A percentile compares a stretch with the other conserved stretches of the same genome.
These are phyloP conservation scores for Xylaria sp. DNA, from an alignment of 2,329 filamentous ascomycete genomes.

Conservation along the genomic window DNA sequence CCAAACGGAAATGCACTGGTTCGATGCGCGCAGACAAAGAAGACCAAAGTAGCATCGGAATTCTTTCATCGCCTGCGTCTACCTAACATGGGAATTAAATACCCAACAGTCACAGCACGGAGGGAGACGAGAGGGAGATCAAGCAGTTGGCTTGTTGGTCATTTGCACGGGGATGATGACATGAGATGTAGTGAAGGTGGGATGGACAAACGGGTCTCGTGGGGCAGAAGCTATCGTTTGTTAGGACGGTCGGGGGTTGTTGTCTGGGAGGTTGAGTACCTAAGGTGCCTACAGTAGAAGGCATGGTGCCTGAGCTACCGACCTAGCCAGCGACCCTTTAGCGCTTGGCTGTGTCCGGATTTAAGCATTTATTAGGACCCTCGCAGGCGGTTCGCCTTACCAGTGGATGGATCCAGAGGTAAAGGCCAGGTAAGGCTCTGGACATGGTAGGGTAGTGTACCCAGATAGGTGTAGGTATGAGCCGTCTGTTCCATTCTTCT, in stretches of 20 bases:
- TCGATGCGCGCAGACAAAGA: conserved; percentile 10
- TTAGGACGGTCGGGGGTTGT: too few species aligned
- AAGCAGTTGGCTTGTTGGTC: background rate
- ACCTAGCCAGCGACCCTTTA: background rate
- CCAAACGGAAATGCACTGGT: conserved; percentile 2
- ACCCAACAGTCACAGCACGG: background rate
- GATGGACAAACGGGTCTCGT: background rate
- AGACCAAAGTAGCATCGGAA: background rate
- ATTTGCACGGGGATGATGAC: background rate
- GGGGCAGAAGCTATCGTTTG: background rate
- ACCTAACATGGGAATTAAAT: background rate
- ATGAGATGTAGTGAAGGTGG: background rate
- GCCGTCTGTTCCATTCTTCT: background rate
- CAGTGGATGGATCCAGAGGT: background rate
- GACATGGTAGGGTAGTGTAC: background rate
- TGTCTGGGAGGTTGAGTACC: background rate
- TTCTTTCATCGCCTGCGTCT: conserved; percentile 1
- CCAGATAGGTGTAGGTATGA: too few species aligned
- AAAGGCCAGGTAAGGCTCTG: background rate
- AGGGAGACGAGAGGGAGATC: background rate
- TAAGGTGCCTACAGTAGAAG: background rate
- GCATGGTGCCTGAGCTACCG: background rate
- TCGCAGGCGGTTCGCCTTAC: background rate
- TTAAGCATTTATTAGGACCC: background rate
- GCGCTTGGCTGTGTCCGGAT: background rate